A percentile compares a stretch with the other conserved stretches of the same genome.
Conservation (phyloP, 2,329 filamentous ascomycete species). For the Fusarium dlaminii region DNA sequence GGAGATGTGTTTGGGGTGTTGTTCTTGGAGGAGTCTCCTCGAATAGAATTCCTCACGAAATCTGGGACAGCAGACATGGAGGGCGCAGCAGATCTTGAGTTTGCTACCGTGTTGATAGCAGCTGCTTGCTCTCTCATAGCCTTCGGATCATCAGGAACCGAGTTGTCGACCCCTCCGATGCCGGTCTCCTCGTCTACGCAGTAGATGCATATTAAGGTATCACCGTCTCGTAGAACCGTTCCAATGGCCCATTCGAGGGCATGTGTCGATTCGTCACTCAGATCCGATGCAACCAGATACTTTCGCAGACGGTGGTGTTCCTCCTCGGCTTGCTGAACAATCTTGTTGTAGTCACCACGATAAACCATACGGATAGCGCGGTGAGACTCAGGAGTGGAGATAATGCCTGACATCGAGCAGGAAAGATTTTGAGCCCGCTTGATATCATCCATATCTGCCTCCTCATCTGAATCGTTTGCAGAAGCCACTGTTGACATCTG, state of each 20-base stretch:
- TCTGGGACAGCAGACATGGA: constrained; percentile 49
- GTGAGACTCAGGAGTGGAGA: constrained; percentile 78
- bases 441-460: constrained; percentile 85
- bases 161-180: constrained; percentile 59
- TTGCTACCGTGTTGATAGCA: constrained; percentile 72
- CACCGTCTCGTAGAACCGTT: constrained; percentile 91
- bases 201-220: constrained; percentile 92
- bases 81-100: constrained; percentile 48
- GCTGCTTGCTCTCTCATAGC: constrained; percentile 80
- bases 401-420: constrained; percentile 81
- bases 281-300: constrained; percentile 94
- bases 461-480: constrained; percentile 83
- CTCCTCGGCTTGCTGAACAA: constrained; percentile 81
- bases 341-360: constrained; percentile 82
- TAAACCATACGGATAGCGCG: constrained; percentile 90
- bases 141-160: constrained; percentile 76
- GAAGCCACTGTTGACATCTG: constrained; percentile 64
- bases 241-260: constrained; percentile 98
- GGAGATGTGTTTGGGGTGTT: constrained; percentile 56
- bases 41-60: constrained; percentile 45
- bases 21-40: constrained; percentile 45
- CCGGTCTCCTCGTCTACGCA: constrained; percentile 89
- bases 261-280: constrained; percentile 93
- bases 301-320: constrained; percentile 83
- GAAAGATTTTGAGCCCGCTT: constrained; percentile 86